phyloP scores from a whole-genome alignment of 2,329 filamentous ascomycete species.

The Tolypocladium album region DNA sequence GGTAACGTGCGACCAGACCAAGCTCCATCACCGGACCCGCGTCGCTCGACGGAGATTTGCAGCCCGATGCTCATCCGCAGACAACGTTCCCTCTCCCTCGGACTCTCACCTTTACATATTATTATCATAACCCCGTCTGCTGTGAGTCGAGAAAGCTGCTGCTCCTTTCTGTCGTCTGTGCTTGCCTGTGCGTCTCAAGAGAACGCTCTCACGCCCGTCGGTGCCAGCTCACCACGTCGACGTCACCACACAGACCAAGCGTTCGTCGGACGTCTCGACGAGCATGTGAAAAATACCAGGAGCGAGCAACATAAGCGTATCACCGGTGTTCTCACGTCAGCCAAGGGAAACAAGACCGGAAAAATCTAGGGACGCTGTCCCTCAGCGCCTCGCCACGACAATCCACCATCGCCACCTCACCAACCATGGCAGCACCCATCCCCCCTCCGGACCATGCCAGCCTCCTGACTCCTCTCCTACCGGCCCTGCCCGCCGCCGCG shows the following conservation, averaged over 20 bases:
- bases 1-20: not conserved
- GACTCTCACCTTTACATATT: not conserved
- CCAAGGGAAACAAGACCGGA: not conserved
- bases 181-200: not conserved
- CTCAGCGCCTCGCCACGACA: not conserved
- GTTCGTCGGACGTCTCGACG: not conserved
- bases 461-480: conserved; percentile 46
- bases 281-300: conserved; percentile 1
- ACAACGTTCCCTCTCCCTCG: not conserved
- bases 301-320: not conserved
- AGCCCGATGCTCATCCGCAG: not conserved
- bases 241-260: not conserved
- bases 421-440: conserved; percentile 20
- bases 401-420: not conserved
- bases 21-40: not conserved
- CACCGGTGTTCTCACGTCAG: not conserved
- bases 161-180: not conserved
- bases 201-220: not conserved
- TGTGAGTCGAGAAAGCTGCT: not conserved
- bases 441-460: conserved; percentile 32
- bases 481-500: conserved; percentile 47
- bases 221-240: not conserved
- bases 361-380: not conserved
- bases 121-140: not conserved
- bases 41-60: conserved; percentile 5